These are phyloP conservation scores for Forsythia suspensa DNA, from an alignment of 257 asterid species.

Conservation along the genomic window DNA sequence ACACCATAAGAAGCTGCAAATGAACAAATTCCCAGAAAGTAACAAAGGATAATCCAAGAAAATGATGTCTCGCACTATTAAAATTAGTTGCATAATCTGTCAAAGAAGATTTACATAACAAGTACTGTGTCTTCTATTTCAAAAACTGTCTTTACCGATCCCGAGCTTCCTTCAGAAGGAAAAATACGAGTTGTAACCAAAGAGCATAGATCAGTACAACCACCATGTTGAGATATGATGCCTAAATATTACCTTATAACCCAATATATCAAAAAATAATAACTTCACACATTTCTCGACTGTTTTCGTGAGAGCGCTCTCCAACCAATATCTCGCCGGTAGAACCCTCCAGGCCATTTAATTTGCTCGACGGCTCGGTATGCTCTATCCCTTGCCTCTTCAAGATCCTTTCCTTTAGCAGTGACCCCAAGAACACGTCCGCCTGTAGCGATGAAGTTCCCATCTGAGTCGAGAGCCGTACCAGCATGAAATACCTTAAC, in stretches of 20 bases:
- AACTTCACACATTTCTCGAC: constrained; percentile 12
- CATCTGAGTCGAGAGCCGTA: constrained; percentile 59
- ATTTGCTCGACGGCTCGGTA: constrained; percentile 73
- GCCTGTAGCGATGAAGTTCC: constrained; percentile 74
- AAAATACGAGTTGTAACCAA: neutral
- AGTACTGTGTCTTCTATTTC: neutral
- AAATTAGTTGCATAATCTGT: neutral
- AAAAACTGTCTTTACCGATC: neutral
- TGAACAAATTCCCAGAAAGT: neutral
- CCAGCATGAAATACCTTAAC: constrained; percentile 90
- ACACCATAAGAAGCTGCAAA: neutral
- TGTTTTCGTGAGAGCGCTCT: constrained; percentile 58
- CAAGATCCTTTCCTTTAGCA: constrained; percentile 71
- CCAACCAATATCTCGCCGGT: constrained; percentile 89
- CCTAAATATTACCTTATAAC: neutral
- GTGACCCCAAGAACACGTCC: constrained; percentile 96
- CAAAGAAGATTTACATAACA: neutral
- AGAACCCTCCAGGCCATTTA: constrained; percentile 75
- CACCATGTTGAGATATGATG: neutral
- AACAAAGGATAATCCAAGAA: neutral
- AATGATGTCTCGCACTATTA: neutral
- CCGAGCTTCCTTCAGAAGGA: neutral
- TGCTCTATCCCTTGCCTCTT: constrained; percentile 79
- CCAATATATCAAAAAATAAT: neutral
- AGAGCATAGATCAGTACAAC: neutral